phyloP scores from a whole-genome alignment of 2,329 filamentous ascomycete species.

The Cytospora leucostoma region DNA sequence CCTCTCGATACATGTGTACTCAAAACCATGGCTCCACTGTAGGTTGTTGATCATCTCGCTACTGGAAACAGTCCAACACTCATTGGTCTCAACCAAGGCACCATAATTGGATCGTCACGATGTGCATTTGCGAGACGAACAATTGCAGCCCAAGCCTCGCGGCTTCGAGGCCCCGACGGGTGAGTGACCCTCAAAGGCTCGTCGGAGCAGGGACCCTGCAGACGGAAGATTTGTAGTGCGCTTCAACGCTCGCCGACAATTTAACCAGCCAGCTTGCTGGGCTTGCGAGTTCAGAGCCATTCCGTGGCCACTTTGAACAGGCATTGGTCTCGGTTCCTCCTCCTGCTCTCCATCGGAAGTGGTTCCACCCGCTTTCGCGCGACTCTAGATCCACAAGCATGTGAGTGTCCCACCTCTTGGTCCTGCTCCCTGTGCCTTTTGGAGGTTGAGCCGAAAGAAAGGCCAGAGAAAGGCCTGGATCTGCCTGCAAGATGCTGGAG shows the following conservation, averaged over 20 bases:
- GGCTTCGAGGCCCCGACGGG: slow-evolving; percentile 2
- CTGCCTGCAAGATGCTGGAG: slow-evolving; percentile 22
- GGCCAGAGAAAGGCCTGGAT: slow-evolving; percentile 28
- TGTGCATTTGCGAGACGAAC: background rate
- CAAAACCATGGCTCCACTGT: background rate
- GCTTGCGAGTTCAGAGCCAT: slow-evolving; percentile 3
- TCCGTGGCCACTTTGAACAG: slow-evolving; percentile 2
- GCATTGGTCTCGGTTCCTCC: slow-evolving; percentile 14
- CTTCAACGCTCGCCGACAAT: slow-evolving; percentile 21
- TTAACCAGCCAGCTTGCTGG: slow-evolving; percentile 10
- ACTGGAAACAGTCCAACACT: background rate
- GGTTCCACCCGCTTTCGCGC: slow-evolving; percentile 26
- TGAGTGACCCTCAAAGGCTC: slow-evolving; percentile 7
- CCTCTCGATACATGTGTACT: background rate
- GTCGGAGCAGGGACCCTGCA: slow-evolving; percentile 7
- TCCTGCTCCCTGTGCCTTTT: slow-evolving; percentile 15
- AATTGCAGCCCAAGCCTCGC: slow-evolving; percentile 1
- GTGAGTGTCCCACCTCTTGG: slow-evolving; percentile 24
- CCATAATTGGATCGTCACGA: slow-evolving; percentile 11
- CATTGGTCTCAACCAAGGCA: background rate
- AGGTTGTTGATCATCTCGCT: slow-evolving; percentile 1
- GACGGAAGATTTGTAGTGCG: slow-evolving; percentile 12
- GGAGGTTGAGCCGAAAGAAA: slow-evolving; percentile 28
- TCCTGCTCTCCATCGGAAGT: slow-evolving; percentile 19
- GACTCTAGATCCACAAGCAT: slow-evolving; percentile 20